A percentile compares a stretch with the other conserved stretches of the same genome.
phyloP scores from a whole-genome alignment of 2,329 filamentous ascomycete species.

The Trichophaea hybrida region DNA sequence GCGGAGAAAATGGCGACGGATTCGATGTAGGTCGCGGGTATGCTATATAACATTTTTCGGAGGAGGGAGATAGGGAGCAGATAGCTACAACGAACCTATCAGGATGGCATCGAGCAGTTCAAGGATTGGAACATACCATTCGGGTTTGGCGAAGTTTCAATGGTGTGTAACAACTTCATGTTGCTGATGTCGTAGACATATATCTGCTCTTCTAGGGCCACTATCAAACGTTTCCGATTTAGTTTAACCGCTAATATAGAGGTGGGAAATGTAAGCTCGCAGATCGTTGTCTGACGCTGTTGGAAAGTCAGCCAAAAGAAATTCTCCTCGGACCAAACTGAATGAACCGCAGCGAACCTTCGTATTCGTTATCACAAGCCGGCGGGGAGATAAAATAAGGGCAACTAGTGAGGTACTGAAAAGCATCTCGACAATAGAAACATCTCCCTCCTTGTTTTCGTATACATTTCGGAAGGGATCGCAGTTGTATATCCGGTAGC shows the following conservation, averaged over 20 bases:
- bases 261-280: conserved; percentile 96
- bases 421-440: conserved; percentile 94
- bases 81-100: conserved; percentile 36
- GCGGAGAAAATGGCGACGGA: conserved; percentile 26
- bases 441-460: conserved; percentile 79
- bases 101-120: conserved; percentile 11
- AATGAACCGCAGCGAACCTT: conserved; percentile 45
- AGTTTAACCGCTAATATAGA: conserved; percentile 84
- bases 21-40: conserved; percentile 73
- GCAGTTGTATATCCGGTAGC: conserved; percentile 92
- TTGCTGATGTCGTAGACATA: conserved; percentile 98
- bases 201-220: conserved; percentile 88
- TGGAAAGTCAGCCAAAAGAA: background rate
- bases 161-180: conserved; percentile 87
- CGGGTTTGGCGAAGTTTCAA: conserved; percentile 86
- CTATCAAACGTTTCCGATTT: conserved; percentile 84
- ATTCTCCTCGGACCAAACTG: background rate
- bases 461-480: conserved; percentile 93
- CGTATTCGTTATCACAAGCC: conserved; percentile 92
- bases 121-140: conserved; percentile 35
- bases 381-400: conserved; percentile 76
- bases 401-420: conserved; percentile 96
- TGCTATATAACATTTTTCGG: conserved; percentile 88
- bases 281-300: conserved; percentile 69
- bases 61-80: conserved; percentile 82